Percentiles rank a stretch among this genome's conserved stretches.
Conservation (phyloP, 352 stramenopile species). For the Globisporangium cederbergense region DNA sequence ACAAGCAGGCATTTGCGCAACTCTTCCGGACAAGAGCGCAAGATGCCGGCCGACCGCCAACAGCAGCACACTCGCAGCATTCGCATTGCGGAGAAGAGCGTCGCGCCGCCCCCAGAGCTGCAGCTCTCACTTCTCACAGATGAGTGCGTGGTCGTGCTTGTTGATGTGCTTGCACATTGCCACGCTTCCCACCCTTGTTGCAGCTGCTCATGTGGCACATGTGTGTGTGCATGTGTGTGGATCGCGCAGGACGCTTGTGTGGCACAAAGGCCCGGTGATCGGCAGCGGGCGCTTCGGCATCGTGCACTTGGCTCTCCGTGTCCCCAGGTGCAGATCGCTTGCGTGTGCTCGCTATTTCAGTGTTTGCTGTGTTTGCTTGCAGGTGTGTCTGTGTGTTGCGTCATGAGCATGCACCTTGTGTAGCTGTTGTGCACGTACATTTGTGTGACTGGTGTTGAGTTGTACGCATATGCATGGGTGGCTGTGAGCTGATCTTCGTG, state of each 20-base stretch:
- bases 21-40: not conserved
- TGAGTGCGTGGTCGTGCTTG: constrained; percentile 27
- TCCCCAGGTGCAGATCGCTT: constrained; percentile 39
- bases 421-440: no score
- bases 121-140: constrained; percentile 46
- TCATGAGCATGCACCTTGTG: not conserved
- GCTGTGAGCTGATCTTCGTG: no score
- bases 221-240: not conserved
- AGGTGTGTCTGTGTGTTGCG: not conserved
- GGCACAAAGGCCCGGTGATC: constrained; percentile 62
- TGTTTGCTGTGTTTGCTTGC: not conserved
- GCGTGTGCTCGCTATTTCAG: constrained; percentile 22
- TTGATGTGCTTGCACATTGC: not conserved
- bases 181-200: not conserved
- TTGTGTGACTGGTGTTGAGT: not conserved
- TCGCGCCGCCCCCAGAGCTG: constrained; percentile 18
- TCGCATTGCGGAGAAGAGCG: not conserved
- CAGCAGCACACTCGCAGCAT: not conserved
- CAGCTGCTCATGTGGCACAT: not conserved
- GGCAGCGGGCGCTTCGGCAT: constrained; percentile 70
- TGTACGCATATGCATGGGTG: no score
- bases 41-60: not conserved
- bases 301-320: constrained; percentile 61
- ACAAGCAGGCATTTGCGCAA: constrained; percentile 3
- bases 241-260: constrained; percentile 46